phyloP scores from a whole-genome alignment of 352 stramenopile species.

The Hyaloperonospora brassicae region DNA sequence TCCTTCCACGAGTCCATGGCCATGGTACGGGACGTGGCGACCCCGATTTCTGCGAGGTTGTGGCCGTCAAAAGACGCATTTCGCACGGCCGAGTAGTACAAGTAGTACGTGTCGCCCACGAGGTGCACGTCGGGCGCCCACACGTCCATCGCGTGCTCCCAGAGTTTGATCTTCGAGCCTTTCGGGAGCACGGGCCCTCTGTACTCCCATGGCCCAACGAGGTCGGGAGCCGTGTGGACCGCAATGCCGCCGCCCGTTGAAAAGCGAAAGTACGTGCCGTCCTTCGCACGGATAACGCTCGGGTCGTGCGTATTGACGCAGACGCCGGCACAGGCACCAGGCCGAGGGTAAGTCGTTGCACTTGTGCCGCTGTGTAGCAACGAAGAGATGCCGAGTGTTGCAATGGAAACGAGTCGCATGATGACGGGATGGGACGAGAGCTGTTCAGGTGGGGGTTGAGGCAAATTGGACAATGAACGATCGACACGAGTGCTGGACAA shows the following conservation, averaged over 20 bases:
- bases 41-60: conserved; percentile 16
- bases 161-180: conserved; percentile 24
- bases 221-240: conserved; percentile 12
- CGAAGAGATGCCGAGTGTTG: no score
- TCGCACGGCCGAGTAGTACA: conserved; percentile 22
- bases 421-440: no score
- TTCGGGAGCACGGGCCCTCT: conserved; percentile 17
- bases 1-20: conserved; percentile 21
- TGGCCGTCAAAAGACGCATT: conserved; percentile 13
- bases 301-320: conserved; percentile 25
- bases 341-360: conserved; percentile 1
- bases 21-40: conserved; percentile 16
- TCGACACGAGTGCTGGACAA: no score
- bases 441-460: no score
- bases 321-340: conserved; percentile 7
- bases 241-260: conserved; percentile 18
- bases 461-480: no score
- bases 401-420: no score
- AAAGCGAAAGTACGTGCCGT: conserved; percentile 27
- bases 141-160: conserved; percentile 16
- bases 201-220: conserved; percentile 19
- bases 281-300: conserved; percentile 19
- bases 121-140: conserved; percentile 19
- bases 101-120: conserved; percentile 23
- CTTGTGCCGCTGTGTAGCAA: no score